These are phyloP conservation scores for Magnaporthiopsis incrustans DNA, from an alignment of 2,329 filamentous ascomycete species.

Conservation along the genomic window DNA sequence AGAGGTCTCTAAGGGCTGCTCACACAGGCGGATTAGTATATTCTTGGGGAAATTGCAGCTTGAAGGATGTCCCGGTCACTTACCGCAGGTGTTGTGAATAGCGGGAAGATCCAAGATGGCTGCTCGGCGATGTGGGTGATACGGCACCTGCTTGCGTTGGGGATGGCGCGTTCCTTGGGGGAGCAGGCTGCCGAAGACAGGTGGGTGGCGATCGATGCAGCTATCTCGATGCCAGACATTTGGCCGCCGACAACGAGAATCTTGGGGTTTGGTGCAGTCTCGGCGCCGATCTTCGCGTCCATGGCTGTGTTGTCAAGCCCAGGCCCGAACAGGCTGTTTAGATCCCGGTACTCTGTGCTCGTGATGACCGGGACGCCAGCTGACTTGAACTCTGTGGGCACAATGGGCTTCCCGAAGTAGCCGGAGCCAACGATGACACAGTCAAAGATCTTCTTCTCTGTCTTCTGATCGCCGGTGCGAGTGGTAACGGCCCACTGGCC, in stretches of 20 bases:
- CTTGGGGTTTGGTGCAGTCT: constrained; percentile 38
- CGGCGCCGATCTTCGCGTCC: constrained; percentile 15
- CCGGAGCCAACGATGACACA: constrained; percentile 66
- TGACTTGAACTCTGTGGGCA: constrained; percentile 31
- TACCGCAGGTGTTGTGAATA: constrained; percentile 45
- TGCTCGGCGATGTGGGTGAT: constrained; percentile 63
- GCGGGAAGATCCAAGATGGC: constrained; percentile 65
- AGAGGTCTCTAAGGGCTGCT: constrained; percentile 34
- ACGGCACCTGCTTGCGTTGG: constrained; percentile 40
- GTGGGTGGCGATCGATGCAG: constrained; percentile 62
- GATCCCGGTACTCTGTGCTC: constrained; percentile 57
- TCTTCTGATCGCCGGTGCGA: constrained; percentile 17
- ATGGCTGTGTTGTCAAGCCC: neutral
- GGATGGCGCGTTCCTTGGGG: constrained; percentile 32
- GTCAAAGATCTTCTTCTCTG: constrained; percentile 52
- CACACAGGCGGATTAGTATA: neutral
- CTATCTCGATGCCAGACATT: constrained; percentile 75
- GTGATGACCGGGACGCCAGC: constrained; percentile 49
- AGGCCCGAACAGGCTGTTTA: constrained; percentile 38
- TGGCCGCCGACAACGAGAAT: constrained; percentile 72
- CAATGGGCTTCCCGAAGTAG: constrained; percentile 59
- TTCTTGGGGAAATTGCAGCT: neutral
- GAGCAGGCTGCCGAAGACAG: constrained; percentile 56
- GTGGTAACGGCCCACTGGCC: constrained; percentile 15
- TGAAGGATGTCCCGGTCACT: too few relatives aligned